phyloP scores from a whole-genome alignment of 176 grass and related monocot genomes.

The Ananas comosus region DNA sequence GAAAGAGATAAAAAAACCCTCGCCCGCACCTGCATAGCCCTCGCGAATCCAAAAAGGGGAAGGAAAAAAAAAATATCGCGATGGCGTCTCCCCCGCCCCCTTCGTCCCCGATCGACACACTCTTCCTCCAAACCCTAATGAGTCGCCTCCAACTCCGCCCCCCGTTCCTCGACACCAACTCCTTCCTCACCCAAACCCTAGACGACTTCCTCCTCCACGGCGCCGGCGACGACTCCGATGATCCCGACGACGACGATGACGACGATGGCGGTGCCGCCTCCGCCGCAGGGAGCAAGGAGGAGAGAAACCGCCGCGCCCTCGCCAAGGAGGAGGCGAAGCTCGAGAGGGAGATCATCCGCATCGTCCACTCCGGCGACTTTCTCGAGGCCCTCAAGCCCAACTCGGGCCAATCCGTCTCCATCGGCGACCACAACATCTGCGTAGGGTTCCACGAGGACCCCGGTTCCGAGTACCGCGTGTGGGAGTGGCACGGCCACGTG shows the following conservation, averaged over 20 bases:
- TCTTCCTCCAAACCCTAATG: constrained; percentile 83
- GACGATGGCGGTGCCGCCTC: constrained; percentile 18
- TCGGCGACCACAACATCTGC: constrained; percentile 87
- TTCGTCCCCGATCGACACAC: constrained; percentile 47
- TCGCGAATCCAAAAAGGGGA: background rate
- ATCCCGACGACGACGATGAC: constrained; percentile 1
- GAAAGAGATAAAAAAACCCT: background rate
- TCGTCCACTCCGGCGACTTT: constrained; percentile 51
- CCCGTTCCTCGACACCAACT: constrained; percentile 93
- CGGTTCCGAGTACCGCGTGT: constrained; percentile 73
- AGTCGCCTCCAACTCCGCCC: constrained; percentile 82
- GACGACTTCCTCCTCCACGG: constrained; percentile 83
- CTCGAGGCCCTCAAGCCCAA: constrained; percentile 69
- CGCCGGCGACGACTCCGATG: constrained; percentile 31
- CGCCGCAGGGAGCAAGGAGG: constrained; percentile 11
- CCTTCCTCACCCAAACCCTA: constrained; percentile 75
- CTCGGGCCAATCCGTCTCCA: constrained; percentile 72
- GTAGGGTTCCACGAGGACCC: constrained; percentile 70
- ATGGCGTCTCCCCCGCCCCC: constrained; percentile 7
- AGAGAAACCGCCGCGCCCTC: constrained; percentile 41
- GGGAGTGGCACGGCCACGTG: constrained; percentile 98
- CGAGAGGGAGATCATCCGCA: constrained; percentile 75
- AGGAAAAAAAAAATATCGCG: background rate
- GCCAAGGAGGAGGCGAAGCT: constrained; percentile 68
- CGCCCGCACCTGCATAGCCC: constrained; percentile 32